Evolutionary conservation across 2,329 filamentous ascomycete genomes (phyloP), one percentile per base, ranked within the genome.

Genomic region (Stagonosporopsis vannaccii): DNA sequence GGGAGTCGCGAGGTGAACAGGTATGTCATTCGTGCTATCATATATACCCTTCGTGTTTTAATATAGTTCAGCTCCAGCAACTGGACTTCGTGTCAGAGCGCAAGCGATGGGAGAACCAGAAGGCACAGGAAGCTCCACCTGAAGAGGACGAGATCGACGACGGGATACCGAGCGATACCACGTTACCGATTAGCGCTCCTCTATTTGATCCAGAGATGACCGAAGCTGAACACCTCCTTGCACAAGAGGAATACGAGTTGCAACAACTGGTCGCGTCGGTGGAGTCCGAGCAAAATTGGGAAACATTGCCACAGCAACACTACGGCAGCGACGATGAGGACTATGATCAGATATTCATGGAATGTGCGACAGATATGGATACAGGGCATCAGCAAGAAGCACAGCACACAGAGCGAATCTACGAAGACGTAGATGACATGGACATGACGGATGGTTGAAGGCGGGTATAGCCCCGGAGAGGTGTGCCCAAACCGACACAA

Each of bases 331-430:
- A 86, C 59, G 84, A 85, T n/a, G 81, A 82, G 32, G 85, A 87
- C 59, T 87, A 86, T 65, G 84, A 87, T 64, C 77, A 77, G 59
- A 76, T 87, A 7, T 87, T 97, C 70, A 84, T 85, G 78, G 86
- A 91, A 62, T 69, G 63, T 46, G 71, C 90, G 33, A 53, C 55
- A 20, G 23, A 43, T 8, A 74, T 86, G 46, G 79, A 83, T n/a
- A 75, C 81, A 58, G 77, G 82, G 43, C 63, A 73, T 19, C 62
- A 72, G 46, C 62, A 58, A 12, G 68, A 74, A 13, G 56, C 66
- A 42, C 63, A 56, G 17, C 25, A 17, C 1, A 20, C 35, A 12
- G 25, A 52, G 30, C n/a, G 44, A n/a, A 43, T 30, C 15, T 51
- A 51, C 17, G 60, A 61, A 17, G 54, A 61, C 25, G 62, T 62